Evolutionary conservation across 352 stramenopile genomes (phyloP), one percentile per base, ranked within the genome.

Genomic region (Globisporangium camurandrum): DNA sequence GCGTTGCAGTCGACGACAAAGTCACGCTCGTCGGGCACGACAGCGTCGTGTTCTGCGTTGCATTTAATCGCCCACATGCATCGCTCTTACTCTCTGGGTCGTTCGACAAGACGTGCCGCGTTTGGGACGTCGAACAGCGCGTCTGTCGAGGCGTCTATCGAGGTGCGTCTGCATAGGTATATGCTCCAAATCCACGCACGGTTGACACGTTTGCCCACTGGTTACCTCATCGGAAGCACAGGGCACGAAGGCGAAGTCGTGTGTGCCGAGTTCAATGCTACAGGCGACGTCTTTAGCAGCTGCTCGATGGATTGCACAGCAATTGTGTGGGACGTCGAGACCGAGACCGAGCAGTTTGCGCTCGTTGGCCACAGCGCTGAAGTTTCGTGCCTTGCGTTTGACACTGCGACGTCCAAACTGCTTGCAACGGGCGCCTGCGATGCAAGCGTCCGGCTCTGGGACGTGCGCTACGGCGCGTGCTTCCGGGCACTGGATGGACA

Each of bases 21-120:
- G 16, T 50, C 30, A 59, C 64, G 19, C 62, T 91, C 22, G 49
- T 52, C 6, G 80, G 77, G 1, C 80, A 91, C 30, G 71, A 84
- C 4, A 65, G 70, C 17, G 71, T 86, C 9, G 80, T 88, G 38
- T 91, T 79, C 53, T 75, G 71, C 45, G 43, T 88, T 42, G 57
- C 75, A 1, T 86, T 91, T 53, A 80, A 84, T 46, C 67, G 49
- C 4, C 73, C 75, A 4, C 67, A 75, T 27, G 61, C 72, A 6
- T 71, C 61, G 4, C 67, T 62, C 27, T 56, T 87, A 26, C 54
- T 87, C 16, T 88, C 76, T 0, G 80, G 80, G 3, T 88, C 80
- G 19, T 91, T 88, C 43, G 80, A 91, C 62, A 87, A 85, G 60
- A 86, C 75, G 4, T 88, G 76, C 40, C 68, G 80, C 3, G 45